phyloP scores from a whole-genome alignment of 495 filamentous ascomycete genomes.

The Oidiodendron maius region DNA sequence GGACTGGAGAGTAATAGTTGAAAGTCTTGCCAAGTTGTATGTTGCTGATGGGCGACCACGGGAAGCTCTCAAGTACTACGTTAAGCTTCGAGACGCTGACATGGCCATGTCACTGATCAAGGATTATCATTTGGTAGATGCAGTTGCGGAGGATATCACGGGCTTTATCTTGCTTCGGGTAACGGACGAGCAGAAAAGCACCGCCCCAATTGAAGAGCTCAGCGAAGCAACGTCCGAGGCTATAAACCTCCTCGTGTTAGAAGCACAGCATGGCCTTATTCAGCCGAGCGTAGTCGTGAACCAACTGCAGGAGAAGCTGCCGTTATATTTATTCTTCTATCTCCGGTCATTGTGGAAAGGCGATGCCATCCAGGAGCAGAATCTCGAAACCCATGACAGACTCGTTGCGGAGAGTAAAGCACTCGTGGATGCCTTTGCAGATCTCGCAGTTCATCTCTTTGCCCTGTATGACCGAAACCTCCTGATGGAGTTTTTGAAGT shows the following conservation, averaged over 20 bases:
- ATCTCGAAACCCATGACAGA: slow-evolving; percentile 36
- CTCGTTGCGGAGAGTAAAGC: slow-evolving; percentile 56
- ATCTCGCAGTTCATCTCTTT: slow-evolving; percentile 79
- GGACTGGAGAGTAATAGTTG: slow-evolving; percentile 80
- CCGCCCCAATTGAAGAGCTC: slow-evolving; percentile 62
- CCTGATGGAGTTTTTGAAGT: slow-evolving; percentile 81
- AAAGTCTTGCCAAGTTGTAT: slow-evolving; percentile 76
- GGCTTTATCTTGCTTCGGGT: slow-evolving; percentile 84
- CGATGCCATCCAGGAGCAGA: slow-evolving; percentile 41
- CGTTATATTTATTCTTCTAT: slow-evolving; percentile 88
- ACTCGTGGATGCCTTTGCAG: slow-evolving; percentile 79
- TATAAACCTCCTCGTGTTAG: slow-evolving; percentile 79
- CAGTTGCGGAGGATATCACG: slow-evolving; percentile 81
- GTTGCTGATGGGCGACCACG: slow-evolving; percentile 70
- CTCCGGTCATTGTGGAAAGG: slow-evolving; percentile 79
- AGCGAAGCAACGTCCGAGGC: slow-evolving; percentile 74
- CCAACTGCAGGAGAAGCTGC: slow-evolving; percentile 56
- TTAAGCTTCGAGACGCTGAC: slow-evolving; percentile 85
- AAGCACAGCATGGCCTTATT: slow-evolving; percentile 83
- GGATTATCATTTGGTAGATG: slow-evolving; percentile 77
- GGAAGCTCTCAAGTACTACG: slow-evolving; percentile 83
- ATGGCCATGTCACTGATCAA: slow-evolving; percentile 77
- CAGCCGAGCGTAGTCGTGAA: slow-evolving; percentile 67
- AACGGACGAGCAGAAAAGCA: slow-evolving; percentile 60
- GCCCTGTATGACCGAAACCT: slow-evolving; percentile 73